Conservation (phyloP, 2,329 filamentous ascomycete genomes). For the Aureobasidium uvarum region DNA sequence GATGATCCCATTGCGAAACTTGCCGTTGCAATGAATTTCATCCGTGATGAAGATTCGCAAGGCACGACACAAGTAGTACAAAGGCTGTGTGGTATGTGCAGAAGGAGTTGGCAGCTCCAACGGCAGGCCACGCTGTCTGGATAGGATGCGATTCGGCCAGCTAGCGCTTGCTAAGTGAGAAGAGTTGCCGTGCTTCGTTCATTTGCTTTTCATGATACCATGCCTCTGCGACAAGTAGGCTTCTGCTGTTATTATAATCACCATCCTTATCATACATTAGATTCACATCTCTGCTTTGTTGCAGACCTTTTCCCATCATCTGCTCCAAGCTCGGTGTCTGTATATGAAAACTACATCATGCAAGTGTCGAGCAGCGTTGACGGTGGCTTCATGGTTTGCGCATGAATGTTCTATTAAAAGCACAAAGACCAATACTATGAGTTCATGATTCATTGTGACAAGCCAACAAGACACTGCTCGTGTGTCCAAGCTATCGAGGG, state of each 20-base stretch:
- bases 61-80: conserved; percentile 51
- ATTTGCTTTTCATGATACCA: conserved; percentile 24
- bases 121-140: neutral
- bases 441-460: neutral
- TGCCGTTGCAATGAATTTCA: conserved; percentile 50
- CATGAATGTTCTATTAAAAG: neutral
- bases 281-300: neutral
- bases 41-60: conserved; percentile 47
- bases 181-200: neutral
- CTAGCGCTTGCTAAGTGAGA: neutral
- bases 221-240: conserved; percentile 20
- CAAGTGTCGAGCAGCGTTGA: neutral
- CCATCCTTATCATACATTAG: neutral
- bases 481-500: conserved; percentile 3
- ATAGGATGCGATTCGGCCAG: neutral
- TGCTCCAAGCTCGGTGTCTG: neutral
- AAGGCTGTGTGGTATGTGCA: conserved; percentile 51
- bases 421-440: neutral
- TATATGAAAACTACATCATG: neutral
- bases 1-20: conserved; percentile 47
- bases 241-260: conserved; percentile 1
- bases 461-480: neutral
- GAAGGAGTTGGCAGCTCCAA: conserved; percentile 44
- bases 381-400: neutral
- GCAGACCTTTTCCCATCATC: neutral